These are phyloP conservation scores for Pseudoneurospora amorphoporcata DNA, from an alignment of 495 filamentous ascomycete species.

Conservation along the genomic window DNA sequence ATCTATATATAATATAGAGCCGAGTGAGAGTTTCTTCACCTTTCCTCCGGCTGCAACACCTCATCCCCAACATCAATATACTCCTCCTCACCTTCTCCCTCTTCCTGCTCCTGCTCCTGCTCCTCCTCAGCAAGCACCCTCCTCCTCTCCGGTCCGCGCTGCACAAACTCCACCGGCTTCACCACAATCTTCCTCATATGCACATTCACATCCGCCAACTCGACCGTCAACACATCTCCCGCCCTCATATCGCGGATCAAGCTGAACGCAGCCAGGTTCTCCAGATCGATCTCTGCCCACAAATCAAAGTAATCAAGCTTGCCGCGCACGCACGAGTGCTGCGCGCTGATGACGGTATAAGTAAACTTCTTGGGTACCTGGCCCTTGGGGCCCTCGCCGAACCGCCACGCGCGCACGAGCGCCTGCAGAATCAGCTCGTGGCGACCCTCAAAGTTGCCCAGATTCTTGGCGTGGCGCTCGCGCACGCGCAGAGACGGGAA, in stretches of 20 bases:
- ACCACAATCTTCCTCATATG: slow-evolving; percentile 39
- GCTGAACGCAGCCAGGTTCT: slow-evolving; percentile 16
- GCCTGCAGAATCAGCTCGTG: slow-evolving; percentile 55
- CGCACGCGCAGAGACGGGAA: slow-evolving; percentile 40
- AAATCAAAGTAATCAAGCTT: slow-evolving; percentile 31
- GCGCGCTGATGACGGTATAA: slow-evolving; percentile 32
- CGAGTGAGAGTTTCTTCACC: not conserved
- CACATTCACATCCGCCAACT: slow-evolving; percentile 47
- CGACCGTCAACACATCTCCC: slow-evolving; percentile 43
- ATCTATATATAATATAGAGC: not conserved
- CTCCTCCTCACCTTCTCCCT: not conserved
- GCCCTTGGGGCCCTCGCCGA: slow-evolving; percentile 35
- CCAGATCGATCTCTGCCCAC: slow-evolving; percentile 20
- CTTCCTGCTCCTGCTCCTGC: not conserved
- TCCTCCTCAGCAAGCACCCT: not conserved
- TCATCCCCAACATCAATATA: not conserved
- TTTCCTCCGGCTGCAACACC: not conserved
- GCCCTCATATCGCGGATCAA: slow-evolving; percentile 14
- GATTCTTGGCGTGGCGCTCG: slow-evolving; percentile 30
- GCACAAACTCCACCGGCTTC: slow-evolving; percentile 31
- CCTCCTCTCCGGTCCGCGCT: not conserved
- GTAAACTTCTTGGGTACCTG: slow-evolving; percentile 53
- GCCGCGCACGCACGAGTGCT: slow-evolving; percentile 13
- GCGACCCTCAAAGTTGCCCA: slow-evolving; percentile 22
- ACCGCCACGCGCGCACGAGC: slow-evolving; percentile 65